Conservation (phyloP, 805 yeast genomes). For the Jamesozyma lodderae region DNA sequence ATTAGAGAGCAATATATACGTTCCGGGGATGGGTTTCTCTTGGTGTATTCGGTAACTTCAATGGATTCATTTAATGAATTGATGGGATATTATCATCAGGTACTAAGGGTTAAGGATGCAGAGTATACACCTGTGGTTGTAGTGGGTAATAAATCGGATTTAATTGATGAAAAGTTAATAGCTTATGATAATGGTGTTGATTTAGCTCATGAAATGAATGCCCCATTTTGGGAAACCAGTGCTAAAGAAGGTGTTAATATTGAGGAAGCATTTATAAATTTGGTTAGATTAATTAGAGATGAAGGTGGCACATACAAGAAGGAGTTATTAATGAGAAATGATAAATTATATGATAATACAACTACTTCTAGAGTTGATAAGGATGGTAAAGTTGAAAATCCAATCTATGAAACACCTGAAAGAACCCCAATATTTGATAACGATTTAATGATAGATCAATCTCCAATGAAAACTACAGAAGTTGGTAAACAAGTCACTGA, state of each 20-base stretch:
- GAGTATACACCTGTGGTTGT: constrained; percentile 65
- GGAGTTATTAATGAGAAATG: no score
- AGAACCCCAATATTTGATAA: no score
- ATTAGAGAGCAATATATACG: constrained; percentile 89
- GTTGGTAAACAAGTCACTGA: no score
- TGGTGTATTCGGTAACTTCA: constrained; percentile 81
- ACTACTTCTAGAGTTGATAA: no score
- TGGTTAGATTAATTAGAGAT: constrained; percentile 47
- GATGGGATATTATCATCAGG: constrained; percentile 65
- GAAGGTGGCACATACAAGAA: no score
- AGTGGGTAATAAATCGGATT: constrained; percentile 69
- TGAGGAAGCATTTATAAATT: constrained; percentile 64
- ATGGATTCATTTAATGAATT: constrained; percentile 76
- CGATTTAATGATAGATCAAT: no score
- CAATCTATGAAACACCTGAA: no score
- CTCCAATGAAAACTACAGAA: no score
- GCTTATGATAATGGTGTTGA: constrained; percentile 50
- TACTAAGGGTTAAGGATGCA: constrained; percentile 62
- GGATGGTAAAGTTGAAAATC: no score
- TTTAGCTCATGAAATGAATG: constrained; percentile 52
- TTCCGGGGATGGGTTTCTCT: constrained; percentile 84
- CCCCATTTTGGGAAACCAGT: constrained; percentile 78
- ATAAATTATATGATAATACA: no score
- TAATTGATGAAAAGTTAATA: constrained; percentile 65
- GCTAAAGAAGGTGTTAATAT: constrained; percentile 87